phyloP scores from a whole-genome alignment of 1,284 basidiomycete genomes.

The Inonotus hispidus region DNA sequence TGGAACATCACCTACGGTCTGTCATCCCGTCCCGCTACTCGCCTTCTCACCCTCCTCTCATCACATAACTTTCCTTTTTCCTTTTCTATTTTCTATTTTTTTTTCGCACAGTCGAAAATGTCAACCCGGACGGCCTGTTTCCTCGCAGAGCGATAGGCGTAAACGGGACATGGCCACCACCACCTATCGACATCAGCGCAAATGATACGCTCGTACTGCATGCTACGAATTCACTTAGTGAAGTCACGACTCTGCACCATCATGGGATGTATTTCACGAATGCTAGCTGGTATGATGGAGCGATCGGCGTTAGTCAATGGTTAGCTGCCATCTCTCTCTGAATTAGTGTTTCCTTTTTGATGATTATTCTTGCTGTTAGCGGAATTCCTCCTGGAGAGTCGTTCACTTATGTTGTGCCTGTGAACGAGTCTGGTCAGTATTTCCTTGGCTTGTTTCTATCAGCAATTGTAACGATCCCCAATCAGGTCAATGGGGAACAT shows the following conservation, averaged over 20 bases:
- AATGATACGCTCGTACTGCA: slow-evolving; percentile 76
- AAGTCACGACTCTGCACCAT: slow-evolving; percentile 66
- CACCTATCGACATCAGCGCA: slow-evolving; percentile 67
- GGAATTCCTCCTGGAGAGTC: slow-evolving; percentile 76
- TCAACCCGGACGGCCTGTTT: slow-evolving; percentile 72
- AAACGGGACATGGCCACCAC: slow-evolving; percentile 89
- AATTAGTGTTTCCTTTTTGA: neutral
- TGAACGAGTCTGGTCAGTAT: slow-evolving; percentile 46
- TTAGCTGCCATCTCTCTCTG: slow-evolving; percentile 29
- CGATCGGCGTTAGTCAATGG: slow-evolving; percentile 80
- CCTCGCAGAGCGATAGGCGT: slow-evolving; percentile 78
- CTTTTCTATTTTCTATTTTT: too few relatives aligned
- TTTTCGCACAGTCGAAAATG: slow-evolving; percentile 39
- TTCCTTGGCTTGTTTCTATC: too few relatives aligned
- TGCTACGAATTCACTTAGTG: slow-evolving; percentile 64
- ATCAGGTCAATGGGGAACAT: slow-evolving; percentile 71
- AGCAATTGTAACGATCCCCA: too few relatives aligned
- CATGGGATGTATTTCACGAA: slow-evolving; percentile 94
- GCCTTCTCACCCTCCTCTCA: neutral
- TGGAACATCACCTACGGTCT: slow-evolving; percentile 72
- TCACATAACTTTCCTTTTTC: neutral
- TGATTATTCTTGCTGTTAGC: slow-evolving; percentile 34
- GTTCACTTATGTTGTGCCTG: slow-evolving; percentile 79
- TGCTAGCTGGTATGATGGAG: slow-evolving; percentile 85
- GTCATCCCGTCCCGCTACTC: neutral